phyloP scores from a whole-genome alignment of 2,329 filamentous ascomycete genomes.

The Trichoderma sp. region DNA sequence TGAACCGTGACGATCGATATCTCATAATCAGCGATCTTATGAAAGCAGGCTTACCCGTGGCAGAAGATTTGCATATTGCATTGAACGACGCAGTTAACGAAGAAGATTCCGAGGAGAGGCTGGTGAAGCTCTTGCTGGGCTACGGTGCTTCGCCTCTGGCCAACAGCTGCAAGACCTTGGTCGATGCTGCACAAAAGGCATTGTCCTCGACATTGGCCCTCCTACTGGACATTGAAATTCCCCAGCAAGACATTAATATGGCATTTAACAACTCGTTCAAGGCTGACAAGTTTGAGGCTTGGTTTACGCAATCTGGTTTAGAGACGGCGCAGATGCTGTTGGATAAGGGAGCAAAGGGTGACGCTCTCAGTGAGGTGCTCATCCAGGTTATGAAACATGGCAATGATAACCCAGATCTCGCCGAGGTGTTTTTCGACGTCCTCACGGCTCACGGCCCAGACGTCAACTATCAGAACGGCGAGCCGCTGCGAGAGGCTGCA shows the following conservation, averaged over 20 bases:
- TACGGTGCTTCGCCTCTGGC: constrained; percentile 51
- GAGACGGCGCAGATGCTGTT: constrained; percentile 48
- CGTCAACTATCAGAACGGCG: constrained; percentile 51
- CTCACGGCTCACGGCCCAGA: constrained; percentile 41
- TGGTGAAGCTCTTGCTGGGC: constrained; percentile 46
- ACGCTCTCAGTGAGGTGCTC: constrained; percentile 45
- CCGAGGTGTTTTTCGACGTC: constrained; percentile 44
- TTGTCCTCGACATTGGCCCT: constrained; percentile 39
- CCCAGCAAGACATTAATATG: constrained; percentile 42
- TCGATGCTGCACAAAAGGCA: constrained; percentile 45
- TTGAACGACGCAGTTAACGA: constrained; percentile 53
- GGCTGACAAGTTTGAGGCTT: constrained; percentile 38
- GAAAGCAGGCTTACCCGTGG: constrained; percentile 46
- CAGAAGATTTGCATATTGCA: constrained; percentile 49
- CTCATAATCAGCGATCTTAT: constrained; percentile 50
- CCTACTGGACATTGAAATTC: constrained; percentile 42
- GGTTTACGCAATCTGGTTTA: constrained; percentile 48
- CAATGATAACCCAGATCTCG: constrained; percentile 36
- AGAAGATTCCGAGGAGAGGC: constrained; percentile 46
- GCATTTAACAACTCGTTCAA: constrained; percentile 46
- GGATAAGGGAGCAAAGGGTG: constrained; percentile 46
- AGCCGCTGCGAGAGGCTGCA: constrained; percentile 53
- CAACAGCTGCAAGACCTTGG: constrained; percentile 51
- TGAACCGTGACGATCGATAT: constrained; percentile 47
- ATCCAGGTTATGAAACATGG: constrained; percentile 45